phyloP scores from a whole-genome alignment of 306 rosid species.

The Ceratonia siliqua region DNA sequence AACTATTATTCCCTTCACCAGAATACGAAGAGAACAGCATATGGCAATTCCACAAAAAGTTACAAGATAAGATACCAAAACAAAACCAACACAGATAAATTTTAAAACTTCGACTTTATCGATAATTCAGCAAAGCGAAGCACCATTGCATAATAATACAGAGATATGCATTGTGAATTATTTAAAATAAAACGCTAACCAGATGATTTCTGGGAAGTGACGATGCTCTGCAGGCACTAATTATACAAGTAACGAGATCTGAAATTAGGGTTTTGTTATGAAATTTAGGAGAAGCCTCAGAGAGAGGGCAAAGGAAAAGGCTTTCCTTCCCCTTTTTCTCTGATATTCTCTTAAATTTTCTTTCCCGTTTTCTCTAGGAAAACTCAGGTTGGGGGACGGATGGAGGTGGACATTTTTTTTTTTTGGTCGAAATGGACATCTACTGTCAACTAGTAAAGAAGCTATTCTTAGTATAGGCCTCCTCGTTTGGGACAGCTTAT shows the following conservation, averaged over 20 bases:
- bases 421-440: no score
- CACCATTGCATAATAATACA: not conserved
- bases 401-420: no score
- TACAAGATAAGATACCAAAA: not conserved
- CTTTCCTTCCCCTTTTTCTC: not conserved
- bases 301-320: not conserved
- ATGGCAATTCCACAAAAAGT: not conserved
- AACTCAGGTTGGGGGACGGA: no score
- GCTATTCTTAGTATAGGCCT: no score
- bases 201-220: not conserved
- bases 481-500: no score
- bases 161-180: slow-evolving; percentile 1
- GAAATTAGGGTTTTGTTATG: slow-evolving; percentile 29
- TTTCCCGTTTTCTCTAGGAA: no score
- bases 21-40: not conserved
- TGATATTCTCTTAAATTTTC: not conserved
- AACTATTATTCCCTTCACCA: not conserved
- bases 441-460: no score
- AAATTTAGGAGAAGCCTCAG: slow-evolving; percentile 10
- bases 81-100: slow-evolving; percentile 2
- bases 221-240: not conserved
- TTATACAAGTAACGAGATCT: slow-evolving; percentile 17
- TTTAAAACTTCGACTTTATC: not conserved
- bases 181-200: not conserved
- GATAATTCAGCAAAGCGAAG: slow-evolving; percentile 14